Base-by-base conservation (phyloP, 1,139 yeast genomes). In the Candida tropicalis region DNA sequence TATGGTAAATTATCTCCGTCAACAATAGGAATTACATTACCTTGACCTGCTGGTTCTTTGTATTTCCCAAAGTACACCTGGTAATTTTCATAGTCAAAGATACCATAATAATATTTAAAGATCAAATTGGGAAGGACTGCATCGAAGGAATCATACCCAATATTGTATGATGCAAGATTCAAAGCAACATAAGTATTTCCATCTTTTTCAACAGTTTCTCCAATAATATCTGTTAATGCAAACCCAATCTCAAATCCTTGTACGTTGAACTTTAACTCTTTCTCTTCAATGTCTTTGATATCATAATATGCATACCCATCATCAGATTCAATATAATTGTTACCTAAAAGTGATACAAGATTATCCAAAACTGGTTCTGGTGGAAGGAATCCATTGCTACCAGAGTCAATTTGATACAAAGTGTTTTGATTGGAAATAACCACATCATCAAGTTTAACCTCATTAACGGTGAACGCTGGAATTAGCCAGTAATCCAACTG, bases 41-140 rank as follows among this genome's bases (percentile, higher is more conserved):
- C 36, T 16, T 35, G 24, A 23, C 20, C 27, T 6, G 37, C 18
- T n/a, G 45, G 25, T 16, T 23, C 12, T 20, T 40, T 41, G 26
- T 49, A 50, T 7, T 47, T 50, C 2, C 60, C 64, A 43, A 61
- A 46, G 22, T 51, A 49, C 4, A 59, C 43, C 8, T 47, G 42
- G 42, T 52, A 47, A 35, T 48, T 44, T 10, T 55, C 62, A 27
- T 57, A 50, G 38, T 60, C 64, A 41, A 51, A 54, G 5, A 57
- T 58, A 4, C 56, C 45, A 44, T 57, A 59, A 38, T 46, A 47
- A 39, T 57, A 50, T 33, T 54, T 51, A 38, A 53, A 47, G 2
- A 60, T 39, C 8, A 47, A 49, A 32, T 57, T 58, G 8, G 65
- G 64, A 5, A 60, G 38, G 3, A 56, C 43, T 3, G 59, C 60